Conservation (phyloP, 768 basidiomycete genomes). For the Dioszegia aurantiaca region DNA sequence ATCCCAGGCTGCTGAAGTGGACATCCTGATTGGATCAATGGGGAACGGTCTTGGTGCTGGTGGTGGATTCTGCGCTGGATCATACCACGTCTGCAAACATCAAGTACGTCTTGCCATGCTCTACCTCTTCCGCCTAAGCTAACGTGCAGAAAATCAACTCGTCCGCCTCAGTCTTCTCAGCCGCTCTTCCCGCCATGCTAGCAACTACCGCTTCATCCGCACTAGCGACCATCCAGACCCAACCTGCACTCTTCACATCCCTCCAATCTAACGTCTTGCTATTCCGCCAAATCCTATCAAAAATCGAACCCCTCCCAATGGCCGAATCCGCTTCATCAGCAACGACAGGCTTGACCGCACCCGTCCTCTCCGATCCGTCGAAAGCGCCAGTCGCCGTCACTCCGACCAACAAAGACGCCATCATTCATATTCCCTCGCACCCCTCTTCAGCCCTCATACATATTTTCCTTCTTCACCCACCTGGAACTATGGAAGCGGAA, state of each 20-base stretch:
- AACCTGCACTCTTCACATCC: conserved; percentile 68
- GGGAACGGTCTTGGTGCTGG: conserved; percentile 76
- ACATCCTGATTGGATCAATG: conserved; percentile 90
- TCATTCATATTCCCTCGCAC: conserved; percentile 80
- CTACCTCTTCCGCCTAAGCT: not conserved
- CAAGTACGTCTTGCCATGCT: conserved; percentile 59
- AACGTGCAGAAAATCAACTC: conserved; percentile 80
- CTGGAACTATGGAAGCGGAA: conserved; percentile 57
- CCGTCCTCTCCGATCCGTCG: conserved; percentile 4
- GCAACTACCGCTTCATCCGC: conserved; percentile 83
- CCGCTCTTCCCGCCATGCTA: conserved; percentile 84
- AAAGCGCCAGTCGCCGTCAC: conserved; percentile 1
- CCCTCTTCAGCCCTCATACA: conserved; percentile 84
- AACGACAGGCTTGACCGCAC: not conserved
- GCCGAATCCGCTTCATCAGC: not conserved
- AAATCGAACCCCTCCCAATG: conserved; percentile 57
- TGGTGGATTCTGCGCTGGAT: conserved; percentile 95
- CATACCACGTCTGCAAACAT: conserved; percentile 74
- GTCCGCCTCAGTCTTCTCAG: conserved; percentile 91
- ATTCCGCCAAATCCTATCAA: conserved; percentile 77
- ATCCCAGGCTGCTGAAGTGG: conserved; percentile 78
- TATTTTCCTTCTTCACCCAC: conserved; percentile 59
- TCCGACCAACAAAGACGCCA: conserved; percentile 52
- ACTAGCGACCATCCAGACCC: conserved; percentile 71
- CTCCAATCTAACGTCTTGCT: conserved; percentile 78